A percentile compares a stretch with the other conserved stretches of the same genome.
phyloP scores from a whole-genome alignment of 495 filamentous ascomycete genomes.

The Daldinia caldariorum region DNA sequence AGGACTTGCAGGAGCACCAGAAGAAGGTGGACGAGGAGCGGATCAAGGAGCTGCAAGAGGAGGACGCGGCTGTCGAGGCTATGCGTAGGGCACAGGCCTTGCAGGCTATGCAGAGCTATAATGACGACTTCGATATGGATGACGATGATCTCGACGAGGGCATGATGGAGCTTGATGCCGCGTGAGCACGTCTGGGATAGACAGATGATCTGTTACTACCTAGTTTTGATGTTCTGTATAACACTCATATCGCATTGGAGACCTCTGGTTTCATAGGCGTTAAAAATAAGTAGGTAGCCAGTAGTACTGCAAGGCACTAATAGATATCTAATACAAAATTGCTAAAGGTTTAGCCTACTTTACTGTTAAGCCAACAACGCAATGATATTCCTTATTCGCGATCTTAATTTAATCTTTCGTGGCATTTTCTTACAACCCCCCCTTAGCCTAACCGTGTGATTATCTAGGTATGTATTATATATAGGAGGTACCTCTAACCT shows the following conservation, averaged over 20 bases:
- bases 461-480: constrained; percentile 16
- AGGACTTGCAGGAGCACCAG: constrained; percentile 80
- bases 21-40: constrained; percentile 74
- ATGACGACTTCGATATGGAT: constrained; percentile 66
- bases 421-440: constrained; percentile 28
- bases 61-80: constrained; percentile 32
- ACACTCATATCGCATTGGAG: constrained; percentile 11
- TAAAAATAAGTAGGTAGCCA: neutral
- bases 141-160: constrained; percentile 69
- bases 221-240: constrained; percentile 1
- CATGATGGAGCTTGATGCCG: constrained; percentile 69
- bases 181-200: constrained; percentile 15
- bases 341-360: neutral
- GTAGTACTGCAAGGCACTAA: neutral
- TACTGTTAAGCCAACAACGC: neutral
- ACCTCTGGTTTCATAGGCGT: constrained; percentile 5
- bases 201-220: neutral
- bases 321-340: constrained; percentile 2
- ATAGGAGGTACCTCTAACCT: neutral
- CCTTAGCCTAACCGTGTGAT: constrained; percentile 1
- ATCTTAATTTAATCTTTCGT: neutral
- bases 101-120: constrained; percentile 24
- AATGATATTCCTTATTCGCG: neutral
- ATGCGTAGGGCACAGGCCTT: constrained; percentile 33
- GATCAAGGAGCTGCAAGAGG: constrained; percentile 54